Percentiles rank a stretch among this genome's conserved stretches.
Evolutionary conservation across 306 rosid genomes (phyloP).

Genomic region (Castanea mollissima): DNA sequence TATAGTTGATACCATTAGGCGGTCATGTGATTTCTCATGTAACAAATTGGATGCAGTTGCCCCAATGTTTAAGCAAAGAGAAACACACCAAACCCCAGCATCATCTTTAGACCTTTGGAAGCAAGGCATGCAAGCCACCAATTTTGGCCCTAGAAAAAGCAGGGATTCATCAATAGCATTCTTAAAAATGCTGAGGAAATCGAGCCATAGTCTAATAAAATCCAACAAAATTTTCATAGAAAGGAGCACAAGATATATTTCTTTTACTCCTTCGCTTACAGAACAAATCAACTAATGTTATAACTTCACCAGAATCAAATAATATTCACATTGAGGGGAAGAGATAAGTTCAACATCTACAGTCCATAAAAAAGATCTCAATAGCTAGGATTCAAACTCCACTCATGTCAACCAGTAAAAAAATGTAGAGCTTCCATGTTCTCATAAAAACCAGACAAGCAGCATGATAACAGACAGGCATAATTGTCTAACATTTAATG

Average conservation of each 20-base stretch:
- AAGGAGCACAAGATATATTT: background rate
- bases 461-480: background rate
- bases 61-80: constrained; percentile 20
- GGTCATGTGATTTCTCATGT: constrained; percentile 3
- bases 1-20: constrained; percentile 8
- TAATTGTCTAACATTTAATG: background rate
- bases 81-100: constrained; percentile 16
- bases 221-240: background rate
- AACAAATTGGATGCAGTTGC: constrained; percentile 16
- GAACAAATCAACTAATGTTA: background rate
- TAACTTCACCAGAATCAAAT: background rate
- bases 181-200: constrained; percentile 6
- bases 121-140: constrained; percentile 49
- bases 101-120: constrained; percentile 38
- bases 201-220: background rate
- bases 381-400: background rate
- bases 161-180: constrained; percentile 37
- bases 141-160: constrained; percentile 49
- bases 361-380: background rate
- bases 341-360: background rate
- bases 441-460: background rate
- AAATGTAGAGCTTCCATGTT: background rate
- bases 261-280: background rate
- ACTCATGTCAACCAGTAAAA: background rate
- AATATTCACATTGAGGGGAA: background rate